Conservation (phyloP, 495 filamentous ascomycete genomes). For the Xylaria longipes region DNA sequence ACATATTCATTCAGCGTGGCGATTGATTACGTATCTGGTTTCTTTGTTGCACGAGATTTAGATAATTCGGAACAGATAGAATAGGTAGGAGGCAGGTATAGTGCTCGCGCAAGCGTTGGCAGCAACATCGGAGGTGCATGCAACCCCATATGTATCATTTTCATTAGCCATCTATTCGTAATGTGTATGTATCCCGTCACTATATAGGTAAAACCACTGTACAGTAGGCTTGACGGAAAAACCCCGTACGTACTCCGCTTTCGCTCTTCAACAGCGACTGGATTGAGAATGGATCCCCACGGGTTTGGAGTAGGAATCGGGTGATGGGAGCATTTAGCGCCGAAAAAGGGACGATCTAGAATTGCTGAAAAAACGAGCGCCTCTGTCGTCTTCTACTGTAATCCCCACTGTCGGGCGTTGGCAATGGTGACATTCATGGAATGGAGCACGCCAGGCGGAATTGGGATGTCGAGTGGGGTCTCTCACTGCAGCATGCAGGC, state of each 20-base stretch:
- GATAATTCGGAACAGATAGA: background rate
- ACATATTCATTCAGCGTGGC: background rate
- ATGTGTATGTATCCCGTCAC: background rate
- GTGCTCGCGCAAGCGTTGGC: conserved; percentile 1
- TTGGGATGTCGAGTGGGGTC: conserved; percentile 7
- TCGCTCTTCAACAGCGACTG: background rate
- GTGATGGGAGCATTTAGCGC: background rate
- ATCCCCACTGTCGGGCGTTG: background rate
- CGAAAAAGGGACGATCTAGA: background rate
- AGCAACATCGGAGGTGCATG: background rate
- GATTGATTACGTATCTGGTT: background rate
- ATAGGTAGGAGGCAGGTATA: background rate
- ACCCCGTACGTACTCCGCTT: background rate
- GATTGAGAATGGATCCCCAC: background rate
- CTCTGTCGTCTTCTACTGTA: background rate
- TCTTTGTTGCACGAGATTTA: background rate
- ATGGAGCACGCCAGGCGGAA: conserved; percentile 19
- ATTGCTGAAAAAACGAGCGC: conserved; percentile 12
- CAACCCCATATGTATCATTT: background rate
- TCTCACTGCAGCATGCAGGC: conserved; percentile 3
- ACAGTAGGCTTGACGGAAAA: background rate
- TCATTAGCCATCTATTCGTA: conserved; percentile 15
- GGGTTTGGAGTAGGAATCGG: background rate
- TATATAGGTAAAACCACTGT: background rate
- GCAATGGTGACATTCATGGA: conserved; percentile 16